Evolutionary conservation across 2,329 filamentous ascomycete genomes (phyloP).

Genomic region (Hirsutella rhossiliensis): DNA sequence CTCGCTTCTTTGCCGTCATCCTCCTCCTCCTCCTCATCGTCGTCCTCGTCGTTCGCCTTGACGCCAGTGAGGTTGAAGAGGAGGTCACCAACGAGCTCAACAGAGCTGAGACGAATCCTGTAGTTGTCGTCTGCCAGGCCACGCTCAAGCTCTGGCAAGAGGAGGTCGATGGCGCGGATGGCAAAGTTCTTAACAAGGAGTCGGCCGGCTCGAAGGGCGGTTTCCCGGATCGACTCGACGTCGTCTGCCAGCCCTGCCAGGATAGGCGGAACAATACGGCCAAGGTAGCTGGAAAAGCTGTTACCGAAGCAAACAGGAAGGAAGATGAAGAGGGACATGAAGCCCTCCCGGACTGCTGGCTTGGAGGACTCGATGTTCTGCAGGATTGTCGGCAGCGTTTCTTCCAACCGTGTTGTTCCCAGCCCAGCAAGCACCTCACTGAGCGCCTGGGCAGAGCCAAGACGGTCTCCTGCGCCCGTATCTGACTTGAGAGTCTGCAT

Average conservation of each 20-base stretch:
- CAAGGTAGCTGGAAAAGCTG: slow-evolving; percentile 92
- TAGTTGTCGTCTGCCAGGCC: slow-evolving; percentile 96
- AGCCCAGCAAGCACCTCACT: slow-evolving; percentile 92
- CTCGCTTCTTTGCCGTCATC: slow-evolving; percentile 74
- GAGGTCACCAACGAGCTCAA: slow-evolving; percentile 91
- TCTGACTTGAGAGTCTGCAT: slow-evolving; percentile 98
- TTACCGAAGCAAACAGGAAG: slow-evolving; percentile 98
- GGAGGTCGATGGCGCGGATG: slow-evolving; percentile 81
- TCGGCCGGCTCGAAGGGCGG: slow-evolving; percentile 84
- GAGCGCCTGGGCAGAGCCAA: slow-evolving; percentile 92
- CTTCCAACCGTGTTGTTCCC: slow-evolving; percentile 83
- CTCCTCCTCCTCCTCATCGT: slow-evolving; percentile 70
- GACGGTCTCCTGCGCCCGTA: slow-evolving; percentile 86
- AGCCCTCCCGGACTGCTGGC: slow-evolving; percentile 83
- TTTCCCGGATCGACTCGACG: slow-evolving; percentile 91
- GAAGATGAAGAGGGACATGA: slow-evolving; percentile 99
- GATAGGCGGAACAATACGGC: slow-evolving; percentile 90
- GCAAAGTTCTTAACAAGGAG: slow-evolving; percentile 98
- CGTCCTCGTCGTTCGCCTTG: slow-evolving; percentile 62
- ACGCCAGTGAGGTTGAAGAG: slow-evolving; percentile 97
- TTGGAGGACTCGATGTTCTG: slow-evolving; percentile 93
- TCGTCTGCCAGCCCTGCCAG: slow-evolving; percentile 90
- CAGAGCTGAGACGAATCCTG: slow-evolving; percentile 94
- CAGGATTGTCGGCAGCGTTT: slow-evolving; percentile 89
- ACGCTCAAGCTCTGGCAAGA: slow-evolving; percentile 88